Evolutionary conservation across 1,139 yeast species (phyloP).

Genomic region (Entelexis sorbosivorans): DNA sequence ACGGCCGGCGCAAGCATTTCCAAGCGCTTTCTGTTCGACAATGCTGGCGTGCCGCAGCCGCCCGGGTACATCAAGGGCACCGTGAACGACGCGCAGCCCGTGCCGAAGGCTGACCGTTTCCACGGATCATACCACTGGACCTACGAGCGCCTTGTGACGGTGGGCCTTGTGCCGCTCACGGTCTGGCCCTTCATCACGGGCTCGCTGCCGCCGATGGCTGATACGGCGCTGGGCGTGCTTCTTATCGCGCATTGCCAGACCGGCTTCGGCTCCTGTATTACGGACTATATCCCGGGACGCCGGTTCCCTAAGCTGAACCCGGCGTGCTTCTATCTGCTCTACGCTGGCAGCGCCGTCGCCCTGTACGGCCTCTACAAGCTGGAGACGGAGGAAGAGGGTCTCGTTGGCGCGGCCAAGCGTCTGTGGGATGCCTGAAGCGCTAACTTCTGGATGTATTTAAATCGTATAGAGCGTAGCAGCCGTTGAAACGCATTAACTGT

Average conservation of each 20-base stretch:
- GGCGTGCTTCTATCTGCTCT: conserved; percentile 51
- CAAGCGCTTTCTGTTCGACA: conserved; percentile 23
- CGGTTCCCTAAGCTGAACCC: conserved; percentile 66
- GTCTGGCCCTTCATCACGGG: conserved; percentile 61
- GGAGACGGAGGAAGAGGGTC: conserved; percentile 67
- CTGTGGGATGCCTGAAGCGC: conserved; percentile 34
- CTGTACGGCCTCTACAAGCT: conserved; percentile 73
- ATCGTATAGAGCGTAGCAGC: not conserved
- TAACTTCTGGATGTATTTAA: not conserved
- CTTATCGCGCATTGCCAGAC: conserved; percentile 64
- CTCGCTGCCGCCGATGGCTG: conserved; percentile 53
- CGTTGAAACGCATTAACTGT: too few relatives aligned
- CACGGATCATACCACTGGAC: conserved; percentile 91
- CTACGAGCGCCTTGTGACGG: conserved; percentile 58
- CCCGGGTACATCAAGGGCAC: conserved; percentile 44
- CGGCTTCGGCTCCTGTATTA: conserved; percentile 77
- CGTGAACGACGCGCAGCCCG: conserved; percentile 67
- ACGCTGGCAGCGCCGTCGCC: conserved; percentile 58
- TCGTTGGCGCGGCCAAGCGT: conserved; percentile 33
- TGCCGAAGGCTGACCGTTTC: conserved; percentile 47
- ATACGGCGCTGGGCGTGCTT: conserved; percentile 53
- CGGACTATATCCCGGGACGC: conserved; percentile 79
- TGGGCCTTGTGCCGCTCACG: conserved; percentile 63
- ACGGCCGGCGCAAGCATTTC: conserved; percentile 8
- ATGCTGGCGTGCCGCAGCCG: conserved; percentile 31